These are phyloP conservation scores for Quillaja saponaria DNA, from an alignment of 306 rosid species.

Conservation along the genomic window DNA sequence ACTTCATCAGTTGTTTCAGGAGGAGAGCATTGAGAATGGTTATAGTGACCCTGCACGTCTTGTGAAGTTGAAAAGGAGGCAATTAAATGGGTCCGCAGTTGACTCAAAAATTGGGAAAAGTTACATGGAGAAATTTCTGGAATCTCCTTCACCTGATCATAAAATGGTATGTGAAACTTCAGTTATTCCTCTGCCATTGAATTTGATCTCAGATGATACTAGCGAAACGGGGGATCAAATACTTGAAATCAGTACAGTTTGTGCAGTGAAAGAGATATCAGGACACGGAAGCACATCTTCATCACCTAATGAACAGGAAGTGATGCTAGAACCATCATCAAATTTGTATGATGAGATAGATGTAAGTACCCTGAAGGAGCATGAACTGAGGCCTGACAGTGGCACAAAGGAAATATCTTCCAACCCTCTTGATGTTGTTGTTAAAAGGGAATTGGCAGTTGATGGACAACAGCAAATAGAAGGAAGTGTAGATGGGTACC, in stretches of 20 bases:
- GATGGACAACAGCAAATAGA: slow-evolving; percentile 51
- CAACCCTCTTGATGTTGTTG: slow-evolving; percentile 34
- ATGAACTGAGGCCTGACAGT: slow-evolving; percentile 43
- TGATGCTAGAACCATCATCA: slow-evolving; percentile 36
- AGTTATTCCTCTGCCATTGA: slow-evolving; percentile 40
- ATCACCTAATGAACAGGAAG: slow-evolving; percentile 50
- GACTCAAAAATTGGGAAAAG: slow-evolving; percentile 66
- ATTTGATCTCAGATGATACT: slow-evolving; percentile 41
- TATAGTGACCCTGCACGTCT: slow-evolving; percentile 67
- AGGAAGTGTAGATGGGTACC: slow-evolving; percentile 50
- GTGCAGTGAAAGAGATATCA: slow-evolving; percentile 51
- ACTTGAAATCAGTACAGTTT: slow-evolving; percentile 64
- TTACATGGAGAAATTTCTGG: slow-evolving; percentile 79
- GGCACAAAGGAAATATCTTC: slow-evolving; percentile 44
- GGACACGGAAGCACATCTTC: slow-evolving; percentile 50
- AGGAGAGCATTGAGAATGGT: slow-evolving; percentile 80
- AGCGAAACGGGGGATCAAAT: slow-evolving; percentile 62
- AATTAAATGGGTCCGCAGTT: slow-evolving; percentile 57
- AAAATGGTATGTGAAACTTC: slow-evolving; percentile 62
- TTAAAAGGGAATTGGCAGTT: slow-evolving; percentile 41
- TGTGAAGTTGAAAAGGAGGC: slow-evolving; percentile 77
- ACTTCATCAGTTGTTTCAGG: slow-evolving; percentile 79
- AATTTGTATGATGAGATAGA: slow-evolving; percentile 33
- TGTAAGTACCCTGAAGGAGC: slow-evolving; percentile 41
- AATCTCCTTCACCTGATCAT: slow-evolving; percentile 57